These are phyloP conservation scores for Penicillium robsamsonii DNA, from an alignment of 495 filamentous ascomycete genomes.

Conservation along the genomic window DNA sequence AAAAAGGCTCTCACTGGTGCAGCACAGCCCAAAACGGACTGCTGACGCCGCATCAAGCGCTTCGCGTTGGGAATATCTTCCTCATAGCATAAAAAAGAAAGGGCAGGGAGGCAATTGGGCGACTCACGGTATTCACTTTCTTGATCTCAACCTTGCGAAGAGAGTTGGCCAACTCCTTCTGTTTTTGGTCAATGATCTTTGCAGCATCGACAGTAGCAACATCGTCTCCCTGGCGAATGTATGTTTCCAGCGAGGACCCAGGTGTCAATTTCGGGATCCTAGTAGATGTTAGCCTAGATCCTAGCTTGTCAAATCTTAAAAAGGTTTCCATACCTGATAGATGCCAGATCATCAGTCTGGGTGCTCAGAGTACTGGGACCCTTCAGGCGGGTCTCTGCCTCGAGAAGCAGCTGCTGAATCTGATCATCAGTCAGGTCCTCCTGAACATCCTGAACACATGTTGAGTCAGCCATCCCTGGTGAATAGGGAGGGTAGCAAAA, in stretches of 20 bases:
- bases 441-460: conserved; percentile 13
- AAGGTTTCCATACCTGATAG: conserved; percentile 21
- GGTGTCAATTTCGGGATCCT: conserved; percentile 46
- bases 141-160: conserved; percentile 41
- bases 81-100: conserved; percentile 54
- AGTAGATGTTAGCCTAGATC: not conserved
- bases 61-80: conserved; percentile 61
- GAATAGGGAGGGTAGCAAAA: conserved; percentile 12
- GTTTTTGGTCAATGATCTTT: conserved; percentile 41
- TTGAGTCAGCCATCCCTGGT: conserved; percentile 25
- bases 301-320: not conserved
- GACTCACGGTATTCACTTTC: conserved; percentile 46
- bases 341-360: conserved; percentile 12
- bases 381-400: conserved; percentile 61
- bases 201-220: conserved; percentile 47
- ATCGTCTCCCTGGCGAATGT: conserved; percentile 46
- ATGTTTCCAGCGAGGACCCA: conserved; percentile 41
- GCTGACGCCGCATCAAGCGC: conserved; percentile 61
- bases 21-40: conserved; percentile 76
- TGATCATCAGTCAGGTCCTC: conserved; percentile 51
- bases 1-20: conserved; percentile 68
- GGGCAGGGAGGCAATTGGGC: conserved; percentile 4
- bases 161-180: conserved; percentile 43
- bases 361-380: conserved; percentile 15
- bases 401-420: conserved; percentile 59